Percentiles rank a stretch among this genome's conserved stretches.
These are phyloP conservation scores for Picea glauca DNA, from an alignment of 75 land plant species.

Conservation along the genomic window DNA sequence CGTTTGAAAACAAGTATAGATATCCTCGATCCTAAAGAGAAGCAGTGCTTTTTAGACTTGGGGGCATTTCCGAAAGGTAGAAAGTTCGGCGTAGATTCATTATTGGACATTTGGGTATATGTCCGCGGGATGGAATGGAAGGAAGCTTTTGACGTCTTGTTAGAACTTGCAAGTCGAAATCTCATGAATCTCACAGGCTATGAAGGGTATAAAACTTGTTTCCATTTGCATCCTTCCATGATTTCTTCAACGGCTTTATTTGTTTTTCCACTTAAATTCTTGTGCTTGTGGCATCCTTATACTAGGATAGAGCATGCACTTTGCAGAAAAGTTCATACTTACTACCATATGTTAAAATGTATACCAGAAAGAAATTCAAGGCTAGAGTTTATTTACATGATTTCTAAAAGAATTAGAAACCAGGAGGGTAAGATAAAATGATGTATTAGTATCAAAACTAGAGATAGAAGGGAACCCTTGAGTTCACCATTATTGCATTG, in stretches of 20 bases:
- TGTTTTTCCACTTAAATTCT: not conserved
- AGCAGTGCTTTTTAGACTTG: constrained; percentile 53
- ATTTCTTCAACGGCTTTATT: not conserved
- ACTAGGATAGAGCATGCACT: too few species aligned
- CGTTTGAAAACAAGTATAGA: constrained; percentile 36
- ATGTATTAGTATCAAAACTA: too few species aligned
- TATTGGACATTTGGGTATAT: constrained; percentile 51
- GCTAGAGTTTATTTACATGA: too few species aligned
- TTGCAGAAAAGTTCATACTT: too few species aligned
- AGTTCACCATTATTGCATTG: too few species aligned
- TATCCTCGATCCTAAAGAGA: constrained; percentile 11
- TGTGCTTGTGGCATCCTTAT: too few species aligned
- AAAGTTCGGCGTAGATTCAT: constrained; percentile 40
- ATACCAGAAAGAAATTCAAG: too few species aligned
- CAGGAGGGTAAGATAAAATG: too few species aligned
- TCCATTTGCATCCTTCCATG: too few species aligned
- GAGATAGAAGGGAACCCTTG: too few species aligned
- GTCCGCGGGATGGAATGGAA: constrained; percentile 33
- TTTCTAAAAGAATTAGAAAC: too few species aligned
- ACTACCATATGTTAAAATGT: too few species aligned
- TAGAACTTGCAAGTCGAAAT: constrained; percentile 44
- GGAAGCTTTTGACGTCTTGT: constrained; percentile 45
- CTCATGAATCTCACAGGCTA: constrained; percentile 44
- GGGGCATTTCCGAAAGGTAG: constrained; percentile 55
- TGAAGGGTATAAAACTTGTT: not conserved